phyloP scores from a whole-genome alignment of 169 alveolate species.

The Cryptosporidium sp. region DNA sequence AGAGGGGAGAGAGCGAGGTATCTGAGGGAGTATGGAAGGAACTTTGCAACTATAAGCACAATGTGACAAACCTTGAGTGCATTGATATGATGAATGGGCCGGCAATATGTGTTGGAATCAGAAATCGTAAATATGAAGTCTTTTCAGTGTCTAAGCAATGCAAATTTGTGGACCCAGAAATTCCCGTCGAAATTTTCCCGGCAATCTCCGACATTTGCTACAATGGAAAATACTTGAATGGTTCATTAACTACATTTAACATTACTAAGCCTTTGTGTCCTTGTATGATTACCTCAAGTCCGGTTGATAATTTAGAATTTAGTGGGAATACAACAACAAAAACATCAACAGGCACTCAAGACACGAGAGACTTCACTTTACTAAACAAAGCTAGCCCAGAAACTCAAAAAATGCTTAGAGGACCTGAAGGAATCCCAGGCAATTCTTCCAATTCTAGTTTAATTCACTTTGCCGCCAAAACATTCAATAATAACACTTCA shows the following conservation, averaged over 20 bases:
- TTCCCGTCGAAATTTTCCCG: conserved; percentile 65
- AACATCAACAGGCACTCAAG: not conserved
- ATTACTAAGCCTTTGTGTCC: conserved; percentile 27
- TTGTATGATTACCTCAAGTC: conserved; percentile 14
- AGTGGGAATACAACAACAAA: not conserved
- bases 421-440: not conserved
- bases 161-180: conserved; percentile 56
- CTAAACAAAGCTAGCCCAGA: not conserved
- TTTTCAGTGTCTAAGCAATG: conserved; percentile 50
- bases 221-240: not conserved
- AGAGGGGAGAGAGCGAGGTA: not conserved
- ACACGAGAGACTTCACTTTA: not conserved
- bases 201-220: conserved; percentile 31
- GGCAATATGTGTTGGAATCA: conserved; percentile 67
- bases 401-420: conserved; percentile 1
- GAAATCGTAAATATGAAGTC: conserved; percentile 39
- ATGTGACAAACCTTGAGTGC: conserved; percentile 44
- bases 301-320: not conserved
- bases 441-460: not conserved
- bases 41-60: conserved; percentile 13
- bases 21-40: conserved; percentile 20
- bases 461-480: not conserved
- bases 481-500: not conserved
- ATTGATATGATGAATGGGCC: conserved; percentile 74
- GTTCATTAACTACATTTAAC: not conserved